Base-by-base conservation (phyloP, 176 grass and related monocot genomes). In the Triticum turgidum region DNA sequence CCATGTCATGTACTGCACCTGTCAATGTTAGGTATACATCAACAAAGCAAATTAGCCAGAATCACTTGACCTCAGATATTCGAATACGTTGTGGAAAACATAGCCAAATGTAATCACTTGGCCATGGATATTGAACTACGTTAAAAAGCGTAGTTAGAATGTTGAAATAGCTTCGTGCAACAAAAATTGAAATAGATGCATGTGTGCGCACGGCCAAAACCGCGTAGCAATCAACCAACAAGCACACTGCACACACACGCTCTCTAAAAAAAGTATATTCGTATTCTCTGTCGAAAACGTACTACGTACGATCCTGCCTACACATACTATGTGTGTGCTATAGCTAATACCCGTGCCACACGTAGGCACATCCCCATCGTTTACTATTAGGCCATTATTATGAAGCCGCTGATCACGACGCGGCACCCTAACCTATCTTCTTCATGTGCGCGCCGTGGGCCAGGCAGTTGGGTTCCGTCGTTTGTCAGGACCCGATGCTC, bases 401-500 rank as follows among this genome's bases (percentile, higher is more conserved):
- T 30, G 29, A 47, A 51, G 56, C 41, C 72, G 45, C 27, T 81
- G 67, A 81, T 25, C 15, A 76, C 69, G 86, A 65, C 78, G 42
- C n/a, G 0, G 6, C 78, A 81, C 38, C 61, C 39, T 77, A 67
- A 39, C 39, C 17, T 30, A 25, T 45, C 74, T 74, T 74, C 7
- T 51, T 32, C 70, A 77, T 17, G 33, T 33, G 44, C 51, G 13
- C 44, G 4, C 18, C 5, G 58, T 67, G 61, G 11, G 61, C 7
- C 69, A 76, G 39, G 22, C 69, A 67, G 58, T 82, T 27, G 24
- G 3, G 49, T 76, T 9, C 5, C 41, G 33, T 25, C 29, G 8
- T 82, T 37, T 42, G 59, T 54, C 11, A 27, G 0, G 44, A 72
- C 44, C 51, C 5, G 24, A 9, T 13, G 7, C 33, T 29, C 18